These are phyloP conservation scores for Rhynchospora breviuscula DNA, from an alignment of 176 grass and related monocot genomes.

Conservation along the genomic window DNA sequence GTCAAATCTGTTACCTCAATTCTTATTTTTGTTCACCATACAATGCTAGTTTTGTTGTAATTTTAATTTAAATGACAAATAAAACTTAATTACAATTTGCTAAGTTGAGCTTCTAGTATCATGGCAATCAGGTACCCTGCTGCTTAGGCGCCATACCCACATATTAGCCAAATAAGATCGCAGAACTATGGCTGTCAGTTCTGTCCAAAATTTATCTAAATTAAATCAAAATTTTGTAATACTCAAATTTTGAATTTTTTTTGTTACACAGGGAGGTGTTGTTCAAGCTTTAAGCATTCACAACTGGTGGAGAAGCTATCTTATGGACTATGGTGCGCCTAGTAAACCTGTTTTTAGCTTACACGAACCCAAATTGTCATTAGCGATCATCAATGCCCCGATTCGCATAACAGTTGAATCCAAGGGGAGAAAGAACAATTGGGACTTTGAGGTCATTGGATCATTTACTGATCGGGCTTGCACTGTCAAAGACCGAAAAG, in stretches of 20 bases:
- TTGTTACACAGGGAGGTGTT: constrained; percentile 40
- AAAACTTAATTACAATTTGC: background rate
- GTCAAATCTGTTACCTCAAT: background rate
- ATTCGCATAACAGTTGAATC: constrained; percentile 46
- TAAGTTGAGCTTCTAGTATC: background rate
- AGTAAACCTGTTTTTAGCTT: constrained; percentile 68
- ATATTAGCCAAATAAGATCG: background rate
- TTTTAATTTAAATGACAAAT: background rate
- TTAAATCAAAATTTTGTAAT: background rate
- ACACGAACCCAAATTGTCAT: constrained; percentile 50
- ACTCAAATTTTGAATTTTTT: background rate
- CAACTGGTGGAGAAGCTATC: constrained; percentile 63
- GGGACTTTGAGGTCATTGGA: constrained; percentile 73
- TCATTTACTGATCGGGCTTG: constrained; percentile 67
- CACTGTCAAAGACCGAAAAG: constrained; percentile 53
- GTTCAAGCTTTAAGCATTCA: constrained; percentile 64
- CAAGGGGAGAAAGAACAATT: constrained; percentile 42
- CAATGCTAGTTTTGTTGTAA: background rate
- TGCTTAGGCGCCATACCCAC: background rate
- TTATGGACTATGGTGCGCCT: constrained; percentile 50
- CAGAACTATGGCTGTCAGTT: background rate
- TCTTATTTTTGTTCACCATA: background rate
- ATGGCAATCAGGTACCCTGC: background rate
- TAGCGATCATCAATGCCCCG: constrained; percentile 38
- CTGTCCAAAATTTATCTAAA: background rate